Conservation (phyloP, 164 flowering plant species). For the Malania oleifera region DNA sequence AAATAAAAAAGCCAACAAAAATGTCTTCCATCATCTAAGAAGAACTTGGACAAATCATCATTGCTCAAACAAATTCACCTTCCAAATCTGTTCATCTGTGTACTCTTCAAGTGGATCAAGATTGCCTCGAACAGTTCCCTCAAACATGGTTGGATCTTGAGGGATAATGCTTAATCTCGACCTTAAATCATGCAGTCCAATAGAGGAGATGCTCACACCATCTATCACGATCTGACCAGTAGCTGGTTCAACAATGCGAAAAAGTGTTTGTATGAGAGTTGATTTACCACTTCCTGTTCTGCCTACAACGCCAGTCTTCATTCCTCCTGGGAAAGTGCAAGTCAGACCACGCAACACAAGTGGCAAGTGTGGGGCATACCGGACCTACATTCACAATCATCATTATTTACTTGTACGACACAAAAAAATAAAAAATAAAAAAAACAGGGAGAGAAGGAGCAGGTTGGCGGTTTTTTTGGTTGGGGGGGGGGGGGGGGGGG, state of each 20-base stretch:
- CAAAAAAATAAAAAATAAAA: background rate
- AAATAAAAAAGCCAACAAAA: background rate
- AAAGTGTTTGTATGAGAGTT: constrained; percentile 38
- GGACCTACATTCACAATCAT: constrained; percentile 23
- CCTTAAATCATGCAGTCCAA: constrained; percentile 42
- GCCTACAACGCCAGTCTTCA: constrained; percentile 40
- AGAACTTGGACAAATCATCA: background rate
- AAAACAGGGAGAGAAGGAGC: too few relatives aligned
- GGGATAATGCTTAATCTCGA: constrained; percentile 44
- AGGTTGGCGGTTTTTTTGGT: too few relatives aligned
- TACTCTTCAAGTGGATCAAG: constrained; percentile 41
- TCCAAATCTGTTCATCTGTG: constrained; percentile 45
- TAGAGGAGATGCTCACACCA: constrained; percentile 29
- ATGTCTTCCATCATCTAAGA: background rate
- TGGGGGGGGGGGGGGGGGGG: too few relatives aligned
- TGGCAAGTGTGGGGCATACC: constrained; percentile 45
- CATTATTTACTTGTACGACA: background rate
- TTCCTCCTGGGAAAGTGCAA: constrained; percentile 34
- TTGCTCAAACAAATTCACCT: constrained; percentile 19
- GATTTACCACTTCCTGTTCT: constrained; percentile 49
- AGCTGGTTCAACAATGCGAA: constrained; percentile 40
- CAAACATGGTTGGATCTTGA: constrained; percentile 48
- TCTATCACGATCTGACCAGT: constrained; percentile 35
- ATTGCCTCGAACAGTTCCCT: constrained; percentile 36
- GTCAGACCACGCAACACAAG: constrained; percentile 33